A percentile compares a stretch with the other conserved stretches of the same genome.
phyloP scores from a whole-genome alignment of 257 asterid species.

The Vinca minor region DNA sequence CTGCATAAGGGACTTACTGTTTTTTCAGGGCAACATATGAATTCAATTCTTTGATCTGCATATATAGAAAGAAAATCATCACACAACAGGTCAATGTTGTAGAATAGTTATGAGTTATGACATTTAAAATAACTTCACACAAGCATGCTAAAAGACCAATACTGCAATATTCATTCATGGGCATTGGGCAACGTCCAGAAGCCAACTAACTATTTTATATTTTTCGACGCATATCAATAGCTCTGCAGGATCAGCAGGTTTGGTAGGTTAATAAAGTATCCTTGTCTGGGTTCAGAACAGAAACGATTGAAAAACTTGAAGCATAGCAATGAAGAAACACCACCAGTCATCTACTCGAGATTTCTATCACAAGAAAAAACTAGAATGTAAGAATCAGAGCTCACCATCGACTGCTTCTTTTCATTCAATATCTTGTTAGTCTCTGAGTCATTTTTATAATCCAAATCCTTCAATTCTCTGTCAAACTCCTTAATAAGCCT shows the following conservation, averaged over 20 bases:
- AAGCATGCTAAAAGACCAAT: background rate
- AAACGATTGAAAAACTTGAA: background rate
- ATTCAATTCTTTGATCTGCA: slow-evolving; percentile 94
- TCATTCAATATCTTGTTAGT: slow-evolving; percentile 70
- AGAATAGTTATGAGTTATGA: background rate
- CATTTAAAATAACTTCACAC: background rate
- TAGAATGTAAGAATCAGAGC: slow-evolving; percentile 6
- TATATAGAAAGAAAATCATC: slow-evolving; percentile 19
- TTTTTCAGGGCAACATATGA: slow-evolving; percentile 95
- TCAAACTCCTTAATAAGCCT: slow-evolving; percentile 93
- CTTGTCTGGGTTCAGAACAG: background rate
- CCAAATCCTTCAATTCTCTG: slow-evolving; percentile 62
- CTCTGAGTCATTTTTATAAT: slow-evolving; percentile 62
- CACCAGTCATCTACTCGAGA: background rate
- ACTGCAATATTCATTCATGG: background rate
- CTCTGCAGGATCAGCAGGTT: background rate
- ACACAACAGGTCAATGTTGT: slow-evolving; percentile 9
- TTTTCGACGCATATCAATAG: background rate
- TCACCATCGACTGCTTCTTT: slow-evolving; percentile 87
- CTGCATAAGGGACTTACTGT: slow-evolving; percentile 47
- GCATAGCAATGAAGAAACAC: background rate
- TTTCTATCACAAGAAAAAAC: background rate
- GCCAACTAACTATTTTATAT: background rate
- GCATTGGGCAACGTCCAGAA: slow-evolving; percentile 4
- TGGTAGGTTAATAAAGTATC: background rate